Evolutionary conservation across 2,329 filamentous ascomycete genomes (phyloP), one percentile per base, ranked within the genome.

Genomic region (Aschersonia sp.): DNA sequence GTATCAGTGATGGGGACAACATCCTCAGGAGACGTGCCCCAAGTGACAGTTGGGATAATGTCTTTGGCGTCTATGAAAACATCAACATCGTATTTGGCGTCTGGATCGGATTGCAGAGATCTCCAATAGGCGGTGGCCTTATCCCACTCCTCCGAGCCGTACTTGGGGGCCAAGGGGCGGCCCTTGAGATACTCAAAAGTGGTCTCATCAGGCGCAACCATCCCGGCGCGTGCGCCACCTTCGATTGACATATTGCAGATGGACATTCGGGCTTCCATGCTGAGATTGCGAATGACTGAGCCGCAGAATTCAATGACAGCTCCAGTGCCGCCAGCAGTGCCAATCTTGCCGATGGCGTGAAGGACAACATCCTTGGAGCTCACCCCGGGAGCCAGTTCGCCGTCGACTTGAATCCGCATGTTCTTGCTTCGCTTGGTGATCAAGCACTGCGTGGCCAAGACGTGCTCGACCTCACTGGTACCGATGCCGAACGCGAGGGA

Each of bases 181-280:
- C 84, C 87, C 72, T 92, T 92, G 59, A 98, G 83, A 63, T 97
- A 98, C 55, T 94, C 87, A 57, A 95, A 95, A 31, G 92, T 97
- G 50, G 73, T 85, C 61, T 96, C 83, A 60, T 98, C 92, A 5
- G 92, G 92, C 8, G 92, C 92, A 50, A 98, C 83, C 88, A 98
- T 94, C 55, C 92, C 92, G 51, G 90, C 90, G 68, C 92, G 79
- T 44, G 92, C 92, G 67, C 92, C 92, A 56, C 76, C 92, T 72
- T 98, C 92, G 57, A 97, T 96, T 11, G 89, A 88, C 92, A 97
- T 97, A 72, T 98, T 98, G 73, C 92, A 97, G 64, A 98, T 94
- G 53, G 89, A 96, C 92, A 98, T 97, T 56, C 92, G 81, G 42
- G 90, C 92, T 68, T 97, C 92, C 79, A 98, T 95, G 67, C 87